These are phyloP conservation scores for Narthecium ossifragum DNA, from an alignment of 106 monocot species.

Conservation along the genomic window DNA sequence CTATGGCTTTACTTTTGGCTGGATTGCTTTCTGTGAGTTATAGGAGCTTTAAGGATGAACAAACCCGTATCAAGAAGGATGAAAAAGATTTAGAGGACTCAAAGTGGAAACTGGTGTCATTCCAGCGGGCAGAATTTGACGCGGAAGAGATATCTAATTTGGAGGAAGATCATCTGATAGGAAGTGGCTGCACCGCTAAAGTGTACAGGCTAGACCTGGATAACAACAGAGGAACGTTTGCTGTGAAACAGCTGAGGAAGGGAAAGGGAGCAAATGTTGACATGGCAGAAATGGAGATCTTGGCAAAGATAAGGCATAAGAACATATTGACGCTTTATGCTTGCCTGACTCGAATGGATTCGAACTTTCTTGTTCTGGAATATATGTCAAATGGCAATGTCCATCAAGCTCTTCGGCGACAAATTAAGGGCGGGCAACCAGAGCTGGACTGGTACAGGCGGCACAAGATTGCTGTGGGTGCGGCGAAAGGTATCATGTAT, in stretches of 20 bases:
- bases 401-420: slow-evolving; percentile 42
- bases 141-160: slow-evolving; percentile 49
- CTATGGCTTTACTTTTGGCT: slow-evolving; percentile 16
- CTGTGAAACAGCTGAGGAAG: slow-evolving; percentile 67
- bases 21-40: too few relatives aligned
- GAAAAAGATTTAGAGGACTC: too few relatives aligned
- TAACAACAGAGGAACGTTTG: slow-evolving; percentile 44
- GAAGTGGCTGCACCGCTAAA: slow-evolving; percentile 57
- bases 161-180: slow-evolving; percentile 61
- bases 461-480: slow-evolving; percentile 72
- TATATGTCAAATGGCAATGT: slow-evolving; percentile 77
- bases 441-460: slow-evolving; percentile 60
- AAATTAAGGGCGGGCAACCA: slow-evolving; percentile 19
- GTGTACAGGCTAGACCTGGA: slow-evolving; percentile 52
- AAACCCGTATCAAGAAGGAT: too few relatives aligned
- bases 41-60: too few relatives aligned
- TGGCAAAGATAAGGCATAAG: slow-evolving; percentile 64
- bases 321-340: slow-evolving; percentile 80
- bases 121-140: slow-evolving; percentile 52
- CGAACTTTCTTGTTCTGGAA: slow-evolving; percentile 61
- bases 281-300: slow-evolving; percentile 52
- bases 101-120: slow-evolving; percentile 6
- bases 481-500: slow-evolving; percentile 78
- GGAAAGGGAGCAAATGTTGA: slow-evolving; percentile 26
- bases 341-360: slow-evolving; percentile 36